These are phyloP conservation scores for Conticribra weissflogii DNA, from an alignment of 108 stramenopile genomes.

Conservation along the genomic window DNA sequence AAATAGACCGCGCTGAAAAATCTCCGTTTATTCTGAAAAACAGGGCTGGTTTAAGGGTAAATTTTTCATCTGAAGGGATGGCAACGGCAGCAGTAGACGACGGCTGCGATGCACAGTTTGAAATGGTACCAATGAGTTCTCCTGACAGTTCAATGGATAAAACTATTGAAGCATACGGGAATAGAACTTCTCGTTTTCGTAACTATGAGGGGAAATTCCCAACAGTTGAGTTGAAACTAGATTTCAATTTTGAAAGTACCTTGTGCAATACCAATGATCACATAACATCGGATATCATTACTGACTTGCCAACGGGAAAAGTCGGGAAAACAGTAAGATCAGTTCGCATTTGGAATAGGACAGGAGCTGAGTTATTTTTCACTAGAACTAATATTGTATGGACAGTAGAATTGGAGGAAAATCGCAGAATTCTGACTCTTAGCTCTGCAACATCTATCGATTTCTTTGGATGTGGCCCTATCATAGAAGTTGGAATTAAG, in stretches of 20 bases:
- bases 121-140: constrained; percentile 52
- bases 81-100: constrained; percentile 39
- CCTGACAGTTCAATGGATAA: no score
- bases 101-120: constrained; percentile 60
- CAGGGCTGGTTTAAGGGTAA: constrained; percentile 60
- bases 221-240: constrained; percentile 50
- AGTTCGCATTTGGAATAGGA: constrained; percentile 21
- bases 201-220: constrained; percentile 67
- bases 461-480: constrained; percentile 39
- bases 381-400: constrained; percentile 53
- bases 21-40: constrained; percentile 70
- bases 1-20: constrained; percentile 14
- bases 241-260: constrained; percentile 24
- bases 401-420: constrained; percentile 68
- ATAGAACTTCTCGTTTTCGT: constrained; percentile 44
- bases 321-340: constrained; percentile 55
- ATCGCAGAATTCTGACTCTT: constrained; percentile 64
- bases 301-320: constrained; percentile 54
- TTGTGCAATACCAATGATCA: constrained; percentile 6
- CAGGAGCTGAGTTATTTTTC: neutral
- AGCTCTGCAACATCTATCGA: constrained; percentile 60
- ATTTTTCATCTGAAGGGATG: constrained; percentile 32
- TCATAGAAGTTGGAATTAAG: constrained; percentile 60
- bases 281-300: constrained; percentile 47
- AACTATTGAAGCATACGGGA: no score